Conservation (phyloP, 208 protist genomes). For the Acanthamoeba lenticulata region DNA sequence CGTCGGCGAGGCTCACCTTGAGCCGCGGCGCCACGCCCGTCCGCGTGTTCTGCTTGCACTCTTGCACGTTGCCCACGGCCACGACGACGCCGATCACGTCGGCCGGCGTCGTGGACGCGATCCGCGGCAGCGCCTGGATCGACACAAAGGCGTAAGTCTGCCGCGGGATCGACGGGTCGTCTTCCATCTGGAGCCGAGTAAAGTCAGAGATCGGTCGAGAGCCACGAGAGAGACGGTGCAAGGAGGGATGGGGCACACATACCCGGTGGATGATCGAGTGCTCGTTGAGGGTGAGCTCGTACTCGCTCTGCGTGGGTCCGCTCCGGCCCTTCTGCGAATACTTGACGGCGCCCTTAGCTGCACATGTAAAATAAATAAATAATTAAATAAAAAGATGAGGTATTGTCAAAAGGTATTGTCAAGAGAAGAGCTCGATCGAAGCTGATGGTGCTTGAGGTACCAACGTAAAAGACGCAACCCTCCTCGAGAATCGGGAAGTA, state of each 20-base stretch:
- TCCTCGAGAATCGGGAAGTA: background rate
- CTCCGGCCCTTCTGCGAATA: background rate
- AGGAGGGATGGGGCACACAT: background rate
- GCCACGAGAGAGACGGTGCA: background rate
- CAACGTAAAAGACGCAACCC: background rate
- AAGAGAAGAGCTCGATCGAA: background rate
- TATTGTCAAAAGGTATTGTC: background rate
- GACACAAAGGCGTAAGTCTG: background rate
- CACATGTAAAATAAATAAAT: too few species aligned
- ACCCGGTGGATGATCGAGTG: background rate
- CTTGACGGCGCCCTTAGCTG: background rate
- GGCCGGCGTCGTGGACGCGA: background rate
- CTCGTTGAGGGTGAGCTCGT: background rate
- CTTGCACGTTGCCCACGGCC: background rate
- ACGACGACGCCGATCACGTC: background rate
- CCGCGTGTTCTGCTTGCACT: background rate
- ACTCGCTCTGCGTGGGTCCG: background rate
- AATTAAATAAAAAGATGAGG: too few species aligned
- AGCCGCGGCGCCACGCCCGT: background rate
- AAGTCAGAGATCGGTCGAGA: too few species aligned
- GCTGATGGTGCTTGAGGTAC: background rate
- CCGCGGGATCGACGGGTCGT: background rate
- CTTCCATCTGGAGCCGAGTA: background rate
- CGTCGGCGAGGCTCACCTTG: background rate
- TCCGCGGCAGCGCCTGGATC: background rate